Percentiles rank a stretch among this genome's conserved stretches.
Conservation (phyloP, 2,329 filamentous ascomycete species). For the Colletotrichum tofieldiae region DNA sequence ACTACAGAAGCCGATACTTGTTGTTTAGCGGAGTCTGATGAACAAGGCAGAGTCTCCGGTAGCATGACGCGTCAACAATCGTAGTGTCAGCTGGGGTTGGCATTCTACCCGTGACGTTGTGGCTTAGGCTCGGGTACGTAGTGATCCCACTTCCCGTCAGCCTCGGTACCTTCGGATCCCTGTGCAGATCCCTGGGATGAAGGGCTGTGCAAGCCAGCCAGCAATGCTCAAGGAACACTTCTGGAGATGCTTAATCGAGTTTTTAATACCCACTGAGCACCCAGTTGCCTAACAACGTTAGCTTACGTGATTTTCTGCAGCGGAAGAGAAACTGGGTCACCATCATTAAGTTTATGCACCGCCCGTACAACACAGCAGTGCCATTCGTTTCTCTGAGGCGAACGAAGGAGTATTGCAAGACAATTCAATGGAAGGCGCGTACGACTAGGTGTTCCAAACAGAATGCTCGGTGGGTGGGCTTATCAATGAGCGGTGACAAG, state of each 20-base stretch:
- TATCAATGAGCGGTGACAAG: not conserved
- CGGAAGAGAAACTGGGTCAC: too few species aligned
- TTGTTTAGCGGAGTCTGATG: not conserved
- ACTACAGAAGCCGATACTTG: not conserved
- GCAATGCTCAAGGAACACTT: too few species aligned
- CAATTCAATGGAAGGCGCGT: too few species aligned
- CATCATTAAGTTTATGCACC: too few species aligned
- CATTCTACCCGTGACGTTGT: constrained; percentile 8
- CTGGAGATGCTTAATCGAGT: not conserved
- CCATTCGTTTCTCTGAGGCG: too few species aligned
- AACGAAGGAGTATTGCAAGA: too few species aligned
- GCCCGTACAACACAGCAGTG: too few species aligned
- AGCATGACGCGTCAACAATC: constrained; percentile 19
- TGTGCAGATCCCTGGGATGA: not conserved
- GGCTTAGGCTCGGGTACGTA: constrained; percentile 16
- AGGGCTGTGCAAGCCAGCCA: too few species aligned
- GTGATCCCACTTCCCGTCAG: constrained; percentile 25
- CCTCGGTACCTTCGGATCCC: not conserved
- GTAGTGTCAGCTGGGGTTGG: not conserved
- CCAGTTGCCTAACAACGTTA: too few species aligned
- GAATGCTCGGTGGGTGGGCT: not conserved
- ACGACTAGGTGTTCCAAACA: too few species aligned
- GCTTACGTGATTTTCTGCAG: too few species aligned
- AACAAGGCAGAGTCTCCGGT: not conserved
- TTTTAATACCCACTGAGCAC: not conserved